Percentiles rank a stretch among this genome's conserved stretches.
Conservation (phyloP, 1,284 basidiomycete genomes). For the Boletus coffeatus region DNA sequence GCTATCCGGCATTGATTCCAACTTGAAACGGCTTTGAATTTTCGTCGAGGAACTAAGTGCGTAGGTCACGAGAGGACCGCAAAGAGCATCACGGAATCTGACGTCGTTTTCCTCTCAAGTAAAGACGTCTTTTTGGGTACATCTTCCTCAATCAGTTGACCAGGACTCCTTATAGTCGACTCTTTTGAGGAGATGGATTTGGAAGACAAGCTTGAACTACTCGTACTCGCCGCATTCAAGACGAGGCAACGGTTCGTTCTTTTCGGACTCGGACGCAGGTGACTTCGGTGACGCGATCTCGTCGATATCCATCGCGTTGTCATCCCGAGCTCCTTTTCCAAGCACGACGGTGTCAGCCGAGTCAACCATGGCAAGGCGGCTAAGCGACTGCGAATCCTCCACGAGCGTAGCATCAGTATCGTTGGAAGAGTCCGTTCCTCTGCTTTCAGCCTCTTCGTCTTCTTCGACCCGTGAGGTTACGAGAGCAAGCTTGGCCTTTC, state of each 20-base stretch:
- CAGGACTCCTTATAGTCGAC: slow-evolving; percentile 32
- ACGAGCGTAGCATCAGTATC: slow-evolving; percentile 82
- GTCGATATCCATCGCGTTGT: slow-evolving; percentile 47
- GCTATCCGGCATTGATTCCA: no score
- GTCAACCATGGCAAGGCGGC: slow-evolving; percentile 22
- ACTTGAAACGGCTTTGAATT: no score
- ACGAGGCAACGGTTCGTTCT: slow-evolving; percentile 37
- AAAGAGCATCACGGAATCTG: slow-evolving; percentile 86
- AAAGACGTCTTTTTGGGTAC: slow-evolving; percentile 48
- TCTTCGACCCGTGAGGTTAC: slow-evolving; percentile 89
- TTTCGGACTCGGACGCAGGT: slow-evolving; percentile 33
- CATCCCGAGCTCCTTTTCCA: slow-evolving; percentile 64
- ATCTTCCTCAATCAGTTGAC: slow-evolving; percentile 21
- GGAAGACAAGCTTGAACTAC: slow-evolving; percentile 26
- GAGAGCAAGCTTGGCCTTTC: slow-evolving; percentile 78
- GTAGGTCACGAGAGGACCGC: slow-evolving; percentile 24
- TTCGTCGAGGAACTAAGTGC: no score
- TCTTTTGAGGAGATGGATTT: slow-evolving; percentile 38
- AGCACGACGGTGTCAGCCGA: slow-evolving; percentile 51
- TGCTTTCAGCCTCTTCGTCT: slow-evolving; percentile 69
- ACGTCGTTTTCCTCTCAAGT: slow-evolving; percentile 54
- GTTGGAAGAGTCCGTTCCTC: slow-evolving; percentile 73
- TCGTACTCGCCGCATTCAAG: slow-evolving; percentile 24
- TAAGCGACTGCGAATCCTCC: slow-evolving; percentile 52
- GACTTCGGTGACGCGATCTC: slow-evolving; percentile 33